These are phyloP conservation scores for Rhizopus arrhizus DNA, from an alignment of 371 early-diverging fungal genomes.

Conservation along the genomic window DNA sequence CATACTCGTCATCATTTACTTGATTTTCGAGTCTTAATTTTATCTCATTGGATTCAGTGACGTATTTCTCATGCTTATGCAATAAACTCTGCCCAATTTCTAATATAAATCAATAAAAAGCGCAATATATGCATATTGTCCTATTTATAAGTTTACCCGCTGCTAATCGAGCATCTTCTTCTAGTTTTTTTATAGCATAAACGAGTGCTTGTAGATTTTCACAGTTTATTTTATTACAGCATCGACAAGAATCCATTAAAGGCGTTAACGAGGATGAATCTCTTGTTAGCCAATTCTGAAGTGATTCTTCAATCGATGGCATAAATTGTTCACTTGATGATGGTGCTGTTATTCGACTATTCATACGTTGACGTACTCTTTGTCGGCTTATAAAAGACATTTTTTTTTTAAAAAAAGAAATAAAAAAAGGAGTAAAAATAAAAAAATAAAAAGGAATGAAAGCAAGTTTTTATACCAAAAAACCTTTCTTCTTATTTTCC, in stretches of 20 bases:
- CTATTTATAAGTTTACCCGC: conserved; percentile 39
- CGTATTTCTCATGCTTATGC: conserved; percentile 45
- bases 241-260: conserved; percentile 33
- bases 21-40: conserved; percentile 36
- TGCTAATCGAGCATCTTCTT: conserved; percentile 47
- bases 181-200: conserved; percentile 41
- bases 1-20: conserved; percentile 19
- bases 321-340: not conserved
- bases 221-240: conserved; percentile 42
- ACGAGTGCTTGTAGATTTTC: conserved; percentile 29
- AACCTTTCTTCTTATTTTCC: not conserved
- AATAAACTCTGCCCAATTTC: conserved; percentile 53
- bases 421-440: not conserved
- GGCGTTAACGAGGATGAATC: conserved; percentile 24
- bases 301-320: conserved; percentile 40
- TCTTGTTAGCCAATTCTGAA: conserved; percentile 44
- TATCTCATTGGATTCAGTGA: conserved; percentile 32
- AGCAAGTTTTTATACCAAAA: not conserved
- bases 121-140: not conserved
- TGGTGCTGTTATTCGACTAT: not conserved
- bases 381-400: conserved; percentile 2
- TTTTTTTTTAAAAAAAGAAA: not conserved
- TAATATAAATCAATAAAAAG: conserved; percentile 7
- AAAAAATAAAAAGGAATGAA: not conserved
- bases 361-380: conserved; percentile 1